phyloP scores from a whole-genome alignment of 257 asterid species.

The Apocynum venetum region DNA sequence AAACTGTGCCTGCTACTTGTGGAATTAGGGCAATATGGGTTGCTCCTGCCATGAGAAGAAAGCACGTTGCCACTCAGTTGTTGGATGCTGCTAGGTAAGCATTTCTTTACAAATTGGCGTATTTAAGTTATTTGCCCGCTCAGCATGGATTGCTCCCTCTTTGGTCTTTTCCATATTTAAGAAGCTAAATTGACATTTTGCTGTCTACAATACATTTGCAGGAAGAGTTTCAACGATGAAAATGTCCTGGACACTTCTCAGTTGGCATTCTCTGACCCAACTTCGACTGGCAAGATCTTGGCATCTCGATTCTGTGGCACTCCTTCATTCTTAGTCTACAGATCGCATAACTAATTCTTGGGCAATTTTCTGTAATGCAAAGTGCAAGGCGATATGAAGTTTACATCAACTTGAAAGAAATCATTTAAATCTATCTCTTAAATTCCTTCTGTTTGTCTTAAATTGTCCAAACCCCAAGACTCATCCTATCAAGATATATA shows the following conservation, averaged over 20 bases:
- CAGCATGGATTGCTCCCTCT: no score
- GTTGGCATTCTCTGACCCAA: constrained; percentile 22
- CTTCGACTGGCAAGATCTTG: constrained; percentile 12
- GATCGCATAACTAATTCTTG: neutral
- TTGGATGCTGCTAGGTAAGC: constrained; percentile 18
- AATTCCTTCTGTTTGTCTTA: neutral
- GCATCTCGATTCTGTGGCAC: constrained; percentile 3
- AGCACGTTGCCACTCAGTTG: constrained; percentile 11
- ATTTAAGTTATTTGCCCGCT: no score
- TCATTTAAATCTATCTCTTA: neutral
- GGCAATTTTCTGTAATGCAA: neutral
- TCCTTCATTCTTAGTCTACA: constrained; percentile 9
- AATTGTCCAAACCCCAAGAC: no score
- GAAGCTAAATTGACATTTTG: neutral
- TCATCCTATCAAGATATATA: neutral
- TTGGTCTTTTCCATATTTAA: neutral
- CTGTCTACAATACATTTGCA: constrained; percentile 1
- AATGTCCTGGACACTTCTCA: constrained; percentile 4
- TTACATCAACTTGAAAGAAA: neutral
- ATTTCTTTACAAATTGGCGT: neutral
- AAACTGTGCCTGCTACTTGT: constrained; percentile 10
- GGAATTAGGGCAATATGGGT: constrained; percentile 25
- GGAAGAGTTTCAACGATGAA: constrained; percentile 15
- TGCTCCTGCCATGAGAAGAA: constrained; percentile 17
- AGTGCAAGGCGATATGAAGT: neutral